Base-by-base conservation (phyloP, 2,329 filamentous ascomycete species). In the Sporothrix curviconia region DNA sequence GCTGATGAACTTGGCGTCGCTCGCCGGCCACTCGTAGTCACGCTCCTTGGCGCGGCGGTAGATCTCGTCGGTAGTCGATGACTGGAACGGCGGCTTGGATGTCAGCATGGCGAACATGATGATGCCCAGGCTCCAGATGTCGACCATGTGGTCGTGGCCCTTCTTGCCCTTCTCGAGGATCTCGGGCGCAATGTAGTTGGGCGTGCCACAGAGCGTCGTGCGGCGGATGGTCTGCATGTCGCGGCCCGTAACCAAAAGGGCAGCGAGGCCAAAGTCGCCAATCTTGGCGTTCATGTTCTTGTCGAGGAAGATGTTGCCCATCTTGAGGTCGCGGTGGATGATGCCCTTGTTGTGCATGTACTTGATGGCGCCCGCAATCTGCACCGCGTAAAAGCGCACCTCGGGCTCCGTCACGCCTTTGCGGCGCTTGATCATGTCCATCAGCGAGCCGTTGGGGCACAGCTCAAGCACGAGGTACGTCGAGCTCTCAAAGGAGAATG, bases 31-130 rank as follows among this genome's bases (percentile, higher is more conserved):
- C 66, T 88, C 85, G 69, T 92, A 92, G 66, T 91, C 87, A 64
- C 87, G 79, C 64, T 86, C 82, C 65, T 78, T 74, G 56, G 83
- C 86, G 71, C 80, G 83, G 71, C 77, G 83, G 72, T 94, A 94
- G 60, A 94, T 94, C 67, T 92, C 89, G 68, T 94, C 89, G 17
- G 89, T 89, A 40, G 89, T 92, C 12, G 86, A 85, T 12, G 94
- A 95, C 72, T 99, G 94, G 71, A 99, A 99, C 0, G 94, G 94
- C 1, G 94, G 92, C 66, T 92, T 95, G 19, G 94, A 95, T 7
- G 94, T 94, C 47, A 97, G 87, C 83, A 99, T 92, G 50, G 94
- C 95, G 73, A 95, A 97, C 85, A 95, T 91, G 69, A 99, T 99
- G 64, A 99, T 94, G 19, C 95, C 94, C 68, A 99, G 79, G 44